Percentiles rank a stretch among this genome's conserved stretches.
Conservation (phyloP, 140 eudicot genomes). For the Erigeron philadelphicus region DNA sequence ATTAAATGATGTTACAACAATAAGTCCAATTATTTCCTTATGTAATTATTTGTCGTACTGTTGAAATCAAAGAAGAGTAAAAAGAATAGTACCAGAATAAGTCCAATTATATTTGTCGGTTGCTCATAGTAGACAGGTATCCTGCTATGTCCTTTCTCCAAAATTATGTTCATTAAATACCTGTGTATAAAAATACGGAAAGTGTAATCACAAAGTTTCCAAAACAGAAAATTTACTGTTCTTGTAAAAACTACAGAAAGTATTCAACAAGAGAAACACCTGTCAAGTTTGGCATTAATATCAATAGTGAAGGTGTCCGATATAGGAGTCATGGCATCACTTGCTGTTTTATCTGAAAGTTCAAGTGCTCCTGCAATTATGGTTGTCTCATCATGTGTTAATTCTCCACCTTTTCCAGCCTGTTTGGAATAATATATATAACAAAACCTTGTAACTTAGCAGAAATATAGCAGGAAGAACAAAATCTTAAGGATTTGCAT, state of each 20-base stretch:
- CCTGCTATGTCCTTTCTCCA: slow-evolving; percentile 62
- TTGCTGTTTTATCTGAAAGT: slow-evolving; percentile 64
- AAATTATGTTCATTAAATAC: slow-evolving; percentile 42
- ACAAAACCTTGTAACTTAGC: background rate
- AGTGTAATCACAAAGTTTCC: background rate
- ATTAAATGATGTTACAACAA: background rate
- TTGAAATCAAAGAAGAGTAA: background rate
- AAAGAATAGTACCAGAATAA: slow-evolving; percentile 7
- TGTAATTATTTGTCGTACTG: background rate
- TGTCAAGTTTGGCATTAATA: slow-evolving; percentile 73
- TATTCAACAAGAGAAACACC: slow-evolving; percentile 24
- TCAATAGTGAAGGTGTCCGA: slow-evolving; percentile 65
- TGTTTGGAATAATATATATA: slow-evolving; percentile 17
- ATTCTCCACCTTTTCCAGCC: slow-evolving; percentile 89
- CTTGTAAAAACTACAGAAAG: background rate
- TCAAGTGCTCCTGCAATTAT: slow-evolving; percentile 86
- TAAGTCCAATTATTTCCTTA: no score
- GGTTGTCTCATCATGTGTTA: slow-evolving; percentile 73
- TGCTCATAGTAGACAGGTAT: slow-evolving; percentile 56
- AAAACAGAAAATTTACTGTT: background rate
- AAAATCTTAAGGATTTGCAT: background rate
- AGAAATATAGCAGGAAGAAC: background rate
- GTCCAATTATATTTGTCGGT: slow-evolving; percentile 42
- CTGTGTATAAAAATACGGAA: slow-evolving; percentile 19
- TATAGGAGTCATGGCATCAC: slow-evolving; percentile 84